A percentile compares a stretch with the other conserved stretches of the same genome.
These are phyloP conservation scores for Celoporthe dispersa DNA, from an alignment of 2,329 filamentous ascomycete species.

Conservation along the genomic window DNA sequence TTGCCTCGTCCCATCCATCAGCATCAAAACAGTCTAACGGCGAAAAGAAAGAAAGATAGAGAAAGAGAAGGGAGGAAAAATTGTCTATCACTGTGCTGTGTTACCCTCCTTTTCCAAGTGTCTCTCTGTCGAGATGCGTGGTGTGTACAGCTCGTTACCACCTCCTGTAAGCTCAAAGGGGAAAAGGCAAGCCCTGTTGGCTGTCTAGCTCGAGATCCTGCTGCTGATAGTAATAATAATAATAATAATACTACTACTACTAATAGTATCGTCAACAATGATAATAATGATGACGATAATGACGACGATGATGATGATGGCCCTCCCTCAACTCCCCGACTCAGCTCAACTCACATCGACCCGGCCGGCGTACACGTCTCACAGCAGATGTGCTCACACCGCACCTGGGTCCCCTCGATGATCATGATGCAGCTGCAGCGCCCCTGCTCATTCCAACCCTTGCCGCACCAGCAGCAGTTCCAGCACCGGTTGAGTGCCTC, in stretches of 20 bases:
- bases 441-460: constrained; percentile 54
- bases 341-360: constrained; percentile 19
- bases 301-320: background rate
- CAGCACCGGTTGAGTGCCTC: constrained; percentile 53
- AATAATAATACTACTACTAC: background rate
- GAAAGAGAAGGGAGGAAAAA: no score
- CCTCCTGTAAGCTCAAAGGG: no score
- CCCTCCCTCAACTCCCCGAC: background rate
- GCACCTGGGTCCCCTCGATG: constrained; percentile 52
- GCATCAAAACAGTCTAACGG: no score
- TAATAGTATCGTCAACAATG: background rate
- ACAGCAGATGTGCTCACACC: constrained; percentile 61
- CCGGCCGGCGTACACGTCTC: constrained; percentile 50
- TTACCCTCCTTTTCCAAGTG: no score
- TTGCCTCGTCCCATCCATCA: background rate
- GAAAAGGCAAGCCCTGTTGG: background rate
- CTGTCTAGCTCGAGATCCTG: background rate
- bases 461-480: constrained; percentile 63
- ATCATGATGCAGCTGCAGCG: constrained; percentile 59
- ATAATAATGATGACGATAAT: background rate
- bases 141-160: no score
- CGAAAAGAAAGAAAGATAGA: no score
- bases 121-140: background rate
- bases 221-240: background rate
- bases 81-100: no score